A percentile compares a stretch with the other conserved stretches of the same genome.
Evolutionary conservation across 176 grass and related monocot species (phyloP).

Genomic region (Lolium rigidum): DNA sequence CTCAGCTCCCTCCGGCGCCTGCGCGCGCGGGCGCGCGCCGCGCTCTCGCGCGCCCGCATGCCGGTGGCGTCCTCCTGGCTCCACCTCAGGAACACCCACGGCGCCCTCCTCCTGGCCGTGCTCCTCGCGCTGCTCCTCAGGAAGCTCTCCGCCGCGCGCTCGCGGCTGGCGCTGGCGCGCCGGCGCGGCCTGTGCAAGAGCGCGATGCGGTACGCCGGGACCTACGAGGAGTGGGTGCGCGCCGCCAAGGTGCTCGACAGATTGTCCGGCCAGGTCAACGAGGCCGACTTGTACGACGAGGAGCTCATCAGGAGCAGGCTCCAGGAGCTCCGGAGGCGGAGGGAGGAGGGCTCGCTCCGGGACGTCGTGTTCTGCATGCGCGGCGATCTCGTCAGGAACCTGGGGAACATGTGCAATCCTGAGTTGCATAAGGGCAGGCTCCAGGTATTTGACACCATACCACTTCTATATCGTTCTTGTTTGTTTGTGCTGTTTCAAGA

Average conservation of each 20-base stretch:
- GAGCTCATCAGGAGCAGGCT: constrained; percentile 86
- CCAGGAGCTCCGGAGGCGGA: constrained; percentile 63
- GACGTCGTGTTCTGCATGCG: constrained; percentile 95
- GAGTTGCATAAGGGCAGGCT: constrained; percentile 90
- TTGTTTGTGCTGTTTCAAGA: background rate
- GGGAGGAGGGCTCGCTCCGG: constrained; percentile 75
- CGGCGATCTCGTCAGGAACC: constrained; percentile 79
- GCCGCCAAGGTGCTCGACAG: constrained; percentile 91
- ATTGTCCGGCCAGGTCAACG: constrained; percentile 62
- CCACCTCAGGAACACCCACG: constrained; percentile 75
- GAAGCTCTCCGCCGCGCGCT: constrained; percentile 57
- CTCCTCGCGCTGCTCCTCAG: constrained; percentile 66
- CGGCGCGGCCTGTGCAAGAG: constrained; percentile 67
- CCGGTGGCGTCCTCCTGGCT: constrained; percentile 49
- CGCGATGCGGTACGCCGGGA: constrained; percentile 59
- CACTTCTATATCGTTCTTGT: background rate
- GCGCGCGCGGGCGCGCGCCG: constrained; percentile 41
- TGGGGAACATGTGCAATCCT: constrained; percentile 96
- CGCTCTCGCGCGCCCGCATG: constrained; percentile 33
- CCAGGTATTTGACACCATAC: constrained; percentile 56
- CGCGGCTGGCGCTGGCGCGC: constrained; percentile 61
- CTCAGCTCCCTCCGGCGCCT: constrained; percentile 63
- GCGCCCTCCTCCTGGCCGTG: constrained; percentile 58
- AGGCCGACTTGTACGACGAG: constrained; percentile 71
- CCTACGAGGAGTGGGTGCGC: constrained; percentile 93